Percentiles rank a stretch among this genome's conserved stretches.
phyloP scores from a whole-genome alignment of 331 rosid genomes.

The Ulmus americana region DNA sequence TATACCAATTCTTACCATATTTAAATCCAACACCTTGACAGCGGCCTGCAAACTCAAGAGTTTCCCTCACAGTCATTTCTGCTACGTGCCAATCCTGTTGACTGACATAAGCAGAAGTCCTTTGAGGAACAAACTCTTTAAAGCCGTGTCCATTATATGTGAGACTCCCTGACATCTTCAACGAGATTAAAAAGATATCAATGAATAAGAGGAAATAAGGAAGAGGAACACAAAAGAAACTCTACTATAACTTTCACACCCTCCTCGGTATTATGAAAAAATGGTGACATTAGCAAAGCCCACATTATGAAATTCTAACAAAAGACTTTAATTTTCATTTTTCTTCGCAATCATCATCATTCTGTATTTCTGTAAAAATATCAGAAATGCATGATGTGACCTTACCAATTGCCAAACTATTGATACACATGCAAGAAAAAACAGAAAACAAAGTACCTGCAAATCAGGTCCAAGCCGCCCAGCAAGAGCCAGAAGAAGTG shows the following conservation, averaged over 20 bases:
- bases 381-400: no score
- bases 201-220: slow-evolving; percentile 1
- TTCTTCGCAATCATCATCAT: no score
- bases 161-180: slow-evolving; percentile 69
- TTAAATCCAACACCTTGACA: slow-evolving; percentile 96
- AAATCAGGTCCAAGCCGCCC: slow-evolving; percentile 82
- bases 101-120: slow-evolving; percentile 89
- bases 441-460: slow-evolving; percentile 47
- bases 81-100: slow-evolving; percentile 87
- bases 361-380: no score
- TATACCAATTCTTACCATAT: slow-evolving; percentile 52
- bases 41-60: slow-evolving; percentile 82
- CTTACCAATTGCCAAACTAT: background rate
- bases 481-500: slow-evolving; percentile 85
- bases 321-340: no score
- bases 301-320: no score
- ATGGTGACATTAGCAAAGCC: no score
- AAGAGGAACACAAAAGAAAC: background rate
- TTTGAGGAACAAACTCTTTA: slow-evolving; percentile 89
- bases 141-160: slow-evolving; percentile 82
- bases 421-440: background rate
- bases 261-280: background rate
- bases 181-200: slow-evolving; percentile 21
- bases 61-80: slow-evolving; percentile 96
- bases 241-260: background rate